These are phyloP conservation scores for Kwoniella pini DNA, from an alignment of 768 basidiomycete species.

Conservation along the genomic window DNA sequence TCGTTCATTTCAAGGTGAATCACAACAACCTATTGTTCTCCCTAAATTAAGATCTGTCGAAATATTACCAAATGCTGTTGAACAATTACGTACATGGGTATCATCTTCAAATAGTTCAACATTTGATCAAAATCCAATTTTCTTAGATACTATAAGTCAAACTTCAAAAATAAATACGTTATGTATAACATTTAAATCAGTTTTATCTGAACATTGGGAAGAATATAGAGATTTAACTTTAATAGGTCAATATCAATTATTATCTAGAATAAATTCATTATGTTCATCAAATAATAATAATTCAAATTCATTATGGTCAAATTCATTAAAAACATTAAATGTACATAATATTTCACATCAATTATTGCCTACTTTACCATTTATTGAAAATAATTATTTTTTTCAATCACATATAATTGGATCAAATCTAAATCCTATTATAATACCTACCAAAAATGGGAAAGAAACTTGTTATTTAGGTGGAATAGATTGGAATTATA, in stretches of 20 bases:
- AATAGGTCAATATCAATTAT: slow-evolving; percentile 25
- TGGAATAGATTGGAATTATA: slow-evolving; percentile 29
- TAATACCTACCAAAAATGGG: not conserved
- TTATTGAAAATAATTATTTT: slow-evolving; percentile 24
- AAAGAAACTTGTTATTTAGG: slow-evolving; percentile 11
- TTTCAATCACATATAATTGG: slow-evolving; percentile 25
- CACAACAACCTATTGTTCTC: not conserved
- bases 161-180: slow-evolving; percentile 14
- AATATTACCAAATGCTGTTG: slow-evolving; percentile 21
- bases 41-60: slow-evolving; percentile 13
- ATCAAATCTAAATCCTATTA: not conserved
- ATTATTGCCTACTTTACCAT: slow-evolving; percentile 27
- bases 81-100: slow-evolving; percentile 23
- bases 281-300: not conserved
- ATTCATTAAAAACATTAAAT: slow-evolving; percentile 10
- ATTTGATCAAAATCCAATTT: slow-evolving; percentile 3
- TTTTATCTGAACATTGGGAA: slow-evolving; percentile 27
- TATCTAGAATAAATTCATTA: slow-evolving; percentile 17
- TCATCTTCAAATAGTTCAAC: not conserved
- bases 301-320: slow-evolving; percentile 13
- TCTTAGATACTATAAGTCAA: slow-evolving; percentile 19
- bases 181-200: slow-evolving; percentile 24
- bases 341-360: slow-evolving; percentile 35
- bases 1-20: no score
- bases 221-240: slow-evolving; percentile 22